Evolutionary conservation across 2,329 filamentous ascomycete genomes (phyloP).

Genomic region (Fusarium chlamydosporum): DNA sequence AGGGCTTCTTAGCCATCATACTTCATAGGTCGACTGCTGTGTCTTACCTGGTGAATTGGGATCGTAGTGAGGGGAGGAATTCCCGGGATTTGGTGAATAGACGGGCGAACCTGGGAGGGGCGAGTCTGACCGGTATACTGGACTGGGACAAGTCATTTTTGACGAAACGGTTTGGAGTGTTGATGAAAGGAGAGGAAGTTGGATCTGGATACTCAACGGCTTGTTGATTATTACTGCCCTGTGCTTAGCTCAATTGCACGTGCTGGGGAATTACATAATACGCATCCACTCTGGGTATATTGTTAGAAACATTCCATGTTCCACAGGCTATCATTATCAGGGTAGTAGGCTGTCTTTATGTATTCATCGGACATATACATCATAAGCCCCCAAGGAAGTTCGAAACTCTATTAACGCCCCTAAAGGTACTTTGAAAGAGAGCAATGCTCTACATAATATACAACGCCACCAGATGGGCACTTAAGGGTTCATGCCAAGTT

Average conservation of each 20-base stretch:
- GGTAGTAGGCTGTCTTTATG: too few relatives aligned
- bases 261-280: background rate
- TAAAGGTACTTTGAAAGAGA: too few relatives aligned
- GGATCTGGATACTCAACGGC: background rate
- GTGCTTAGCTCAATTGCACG: background rate
- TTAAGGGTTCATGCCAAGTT: background rate
- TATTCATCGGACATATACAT: too few relatives aligned
- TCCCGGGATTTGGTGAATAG: background rate
- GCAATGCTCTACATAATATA: too few relatives aligned
- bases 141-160: background rate
- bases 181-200: background rate
- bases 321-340: too few relatives aligned
- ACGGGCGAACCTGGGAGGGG: background rate
- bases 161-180: rapidly evolving
- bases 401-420: too few relatives aligned
- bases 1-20: background rate
- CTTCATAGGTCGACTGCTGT: background rate
- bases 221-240: background rate
- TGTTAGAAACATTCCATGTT: too few relatives aligned
- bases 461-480: too few relatives aligned
- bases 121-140: background rate
- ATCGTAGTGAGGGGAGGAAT: background rate
- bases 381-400: too few relatives aligned
- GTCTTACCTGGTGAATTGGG: background rate
- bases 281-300: background rate